phyloP scores from a whole-genome alignment of 179 eudicot genomes.

The Beta macrorhiza region DNA sequence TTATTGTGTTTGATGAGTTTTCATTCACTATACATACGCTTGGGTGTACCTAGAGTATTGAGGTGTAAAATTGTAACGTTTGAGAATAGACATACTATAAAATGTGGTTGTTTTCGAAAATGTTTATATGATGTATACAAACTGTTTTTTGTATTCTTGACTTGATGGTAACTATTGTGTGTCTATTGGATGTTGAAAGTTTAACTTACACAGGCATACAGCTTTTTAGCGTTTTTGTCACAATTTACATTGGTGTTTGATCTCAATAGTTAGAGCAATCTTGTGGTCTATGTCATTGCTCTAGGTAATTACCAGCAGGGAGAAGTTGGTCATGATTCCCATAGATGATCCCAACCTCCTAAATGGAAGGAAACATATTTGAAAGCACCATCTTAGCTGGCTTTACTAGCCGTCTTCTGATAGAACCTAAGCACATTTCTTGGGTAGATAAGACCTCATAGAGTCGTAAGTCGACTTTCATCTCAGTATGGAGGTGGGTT shows the following conservation, averaged over 20 bases:
- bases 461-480: too few relatives aligned
- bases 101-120: background rate
- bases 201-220: too few relatives aligned
- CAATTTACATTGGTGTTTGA: background rate
- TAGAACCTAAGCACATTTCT: background rate
- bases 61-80: too few relatives aligned
- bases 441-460: too few relatives aligned
- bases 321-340: background rate
- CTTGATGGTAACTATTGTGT: background rate
- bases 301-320: background rate
- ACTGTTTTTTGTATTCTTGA: background rate
- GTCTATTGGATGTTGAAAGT: background rate
- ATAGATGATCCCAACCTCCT: background rate
- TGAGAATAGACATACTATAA: background rate
- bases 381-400: background rate
- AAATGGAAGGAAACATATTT: background rate
- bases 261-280: background rate
- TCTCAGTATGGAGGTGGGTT: too few relatives aligned
- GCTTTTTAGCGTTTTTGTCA: background rate
- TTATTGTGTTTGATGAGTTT: slow-evolving; percentile 15
- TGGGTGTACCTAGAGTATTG: too few relatives aligned
- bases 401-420: background rate
- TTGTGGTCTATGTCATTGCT: background rate
- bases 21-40: too few relatives aligned
- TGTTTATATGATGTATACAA: background rate